Evolutionary conservation across 2,329 filamentous ascomycete species (phyloP), one percentile per base, ranked within the genome.

Genomic region (Epichloe sylvatica): DNA sequence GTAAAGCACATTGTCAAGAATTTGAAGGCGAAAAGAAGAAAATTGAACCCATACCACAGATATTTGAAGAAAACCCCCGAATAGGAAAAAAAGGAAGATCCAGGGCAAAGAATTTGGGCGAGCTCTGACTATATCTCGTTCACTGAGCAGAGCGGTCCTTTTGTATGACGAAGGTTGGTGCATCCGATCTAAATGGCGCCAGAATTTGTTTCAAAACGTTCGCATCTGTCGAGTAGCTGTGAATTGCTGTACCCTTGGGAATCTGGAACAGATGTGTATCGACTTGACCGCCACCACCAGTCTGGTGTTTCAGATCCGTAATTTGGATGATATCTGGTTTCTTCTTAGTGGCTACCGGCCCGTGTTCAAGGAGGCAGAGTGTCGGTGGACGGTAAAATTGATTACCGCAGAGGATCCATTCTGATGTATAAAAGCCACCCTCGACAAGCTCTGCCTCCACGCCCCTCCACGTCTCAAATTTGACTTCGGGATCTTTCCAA

Each of bases 401-500:
- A 7, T 58, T 59, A 41, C 58, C 58, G 51, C 62, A 68, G 25
- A 63, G 54, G 38, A 69, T 62, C 60, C 63, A 65, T 39, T 66
- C 63, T 5, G 67, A 65, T n/a, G 66, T 69, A 55, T 92, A 91
- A 73, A 82, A 91, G 15, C 83, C 84, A 12, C 75, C 78, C 1
- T 77, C 67, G 45, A 85, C 76, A 50, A 91, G 67, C 23, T 73
- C 69, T 47, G 66, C 64, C 64, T 92, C 86, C 42, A 76, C 73
- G 15, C 69, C 66, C 52, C 72, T 72, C 86, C 86, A 92, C 59
- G 85, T 83, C 42, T 71, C 70, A 50, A 80, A 70, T 63, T 91
- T 90, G 48, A 75, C 75, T 0, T 68, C 67, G 8, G 76, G 73
- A 50, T 81, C 82, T 68, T 92, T 92, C 59, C 84, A 75, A 65